Conservation (phyloP, 2,329 filamentous ascomycete species). For the Exophiala oligosperma region DNA sequence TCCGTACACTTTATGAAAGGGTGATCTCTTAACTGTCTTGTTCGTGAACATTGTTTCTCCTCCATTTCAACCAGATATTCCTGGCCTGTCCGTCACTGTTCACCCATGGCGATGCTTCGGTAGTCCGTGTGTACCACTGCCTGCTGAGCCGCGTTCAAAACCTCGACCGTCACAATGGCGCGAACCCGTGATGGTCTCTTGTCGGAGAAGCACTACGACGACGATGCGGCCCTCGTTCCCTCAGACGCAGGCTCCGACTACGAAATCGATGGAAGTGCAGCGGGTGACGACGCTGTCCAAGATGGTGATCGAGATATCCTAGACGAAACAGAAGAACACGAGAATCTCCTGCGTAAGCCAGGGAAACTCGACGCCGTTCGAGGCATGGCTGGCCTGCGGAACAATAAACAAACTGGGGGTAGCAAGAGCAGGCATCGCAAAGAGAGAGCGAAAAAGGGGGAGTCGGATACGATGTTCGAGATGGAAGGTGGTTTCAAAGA, state of each 20-base stretch:
- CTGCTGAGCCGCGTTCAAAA: not conserved
- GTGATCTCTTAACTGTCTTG: no score
- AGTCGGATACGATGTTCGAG: slow-evolving; percentile 77
- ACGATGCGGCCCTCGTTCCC: slow-evolving; percentile 20
- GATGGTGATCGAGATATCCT: slow-evolving; percentile 47
- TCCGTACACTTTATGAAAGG: no score
- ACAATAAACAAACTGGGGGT: slow-evolving; percentile 36
- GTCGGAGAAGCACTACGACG: slow-evolving; percentile 26
- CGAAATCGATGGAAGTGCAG: slow-evolving; percentile 13
- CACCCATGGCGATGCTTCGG: not conserved
- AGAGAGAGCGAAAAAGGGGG: slow-evolving; percentile 47
- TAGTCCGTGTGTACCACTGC: not conserved
- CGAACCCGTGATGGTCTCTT: slow-evolving; percentile 19
- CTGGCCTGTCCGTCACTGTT: not conserved
- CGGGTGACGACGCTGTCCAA: slow-evolving; percentile 5
- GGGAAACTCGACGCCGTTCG: slow-evolving; percentile 38
- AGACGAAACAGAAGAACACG: slow-evolving; percentile 68
- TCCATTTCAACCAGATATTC: not conserved
- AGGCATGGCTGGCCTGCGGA: slow-evolving; percentile 41
- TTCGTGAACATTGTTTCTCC: not conserved
- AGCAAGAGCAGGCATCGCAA: slow-evolving; percentile 46
- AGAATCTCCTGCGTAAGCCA: slow-evolving; percentile 48
- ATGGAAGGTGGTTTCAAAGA: slow-evolving; percentile 77
- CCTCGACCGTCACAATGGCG: slow-evolving; percentile 10
- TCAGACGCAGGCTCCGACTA: slow-evolving; percentile 13